phyloP scores from a whole-genome alignment of 805 yeast species.

The Saturnispora silvae region DNA sequence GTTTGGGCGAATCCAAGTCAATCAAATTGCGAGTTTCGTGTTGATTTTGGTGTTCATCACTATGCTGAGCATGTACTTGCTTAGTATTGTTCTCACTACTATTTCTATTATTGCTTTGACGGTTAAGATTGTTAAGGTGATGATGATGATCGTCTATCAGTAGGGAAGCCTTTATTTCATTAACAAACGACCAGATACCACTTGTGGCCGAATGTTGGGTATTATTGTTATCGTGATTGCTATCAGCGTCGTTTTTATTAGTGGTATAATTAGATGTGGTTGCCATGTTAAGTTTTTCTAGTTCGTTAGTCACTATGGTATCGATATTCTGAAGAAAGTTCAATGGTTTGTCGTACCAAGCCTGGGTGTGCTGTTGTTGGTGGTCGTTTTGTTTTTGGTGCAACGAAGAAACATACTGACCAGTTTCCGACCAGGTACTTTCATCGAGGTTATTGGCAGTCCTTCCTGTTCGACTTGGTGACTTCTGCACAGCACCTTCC shows the following conservation, averaged over 20 bases:
- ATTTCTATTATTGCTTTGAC: too few species aligned
- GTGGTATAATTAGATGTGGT: conserved; percentile 10
- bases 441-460: too few species aligned
- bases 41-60: too few species aligned
- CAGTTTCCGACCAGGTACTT: too few species aligned
- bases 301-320: conserved; percentile 51
- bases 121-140: conserved; percentile 6
- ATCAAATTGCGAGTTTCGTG: conserved; percentile 3
- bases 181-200: conserved; percentile 41
- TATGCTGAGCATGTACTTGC: too few species aligned
- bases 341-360: conserved; percentile 41
- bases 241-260: background rate
- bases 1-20: conserved; percentile 5
- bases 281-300: conserved; percentile 41
- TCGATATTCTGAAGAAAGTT: conserved; percentile 59
- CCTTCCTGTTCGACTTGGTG: too few species aligned
- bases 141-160: conserved; percentile 15
- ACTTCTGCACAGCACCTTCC: conserved; percentile 30
- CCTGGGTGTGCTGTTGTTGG: conserved; percentile 1
- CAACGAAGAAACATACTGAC: conserved; percentile 1
- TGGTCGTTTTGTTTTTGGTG: background rate
- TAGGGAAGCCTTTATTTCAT: conserved; percentile 33
- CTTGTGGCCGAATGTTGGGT: conserved; percentile 2
- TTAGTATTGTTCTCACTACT: too few species aligned
- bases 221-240: too few species aligned